Percentiles rank a stretch among this genome's conserved stretches.
phyloP scores from a whole-genome alignment of 1,139 yeast species.

The Blastobotrys arbuscula region DNA sequence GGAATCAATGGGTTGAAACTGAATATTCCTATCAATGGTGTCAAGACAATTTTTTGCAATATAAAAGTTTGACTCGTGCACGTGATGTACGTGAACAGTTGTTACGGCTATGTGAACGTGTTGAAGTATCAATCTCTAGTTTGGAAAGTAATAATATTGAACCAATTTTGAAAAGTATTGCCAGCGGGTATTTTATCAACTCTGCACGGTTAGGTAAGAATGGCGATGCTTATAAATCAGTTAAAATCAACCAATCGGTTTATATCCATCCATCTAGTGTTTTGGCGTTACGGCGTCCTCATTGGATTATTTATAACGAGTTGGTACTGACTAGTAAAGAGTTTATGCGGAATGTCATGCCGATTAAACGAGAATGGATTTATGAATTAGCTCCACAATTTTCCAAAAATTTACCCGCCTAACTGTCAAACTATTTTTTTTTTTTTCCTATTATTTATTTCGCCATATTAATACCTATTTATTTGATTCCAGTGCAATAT shows the following conservation, averaged over 20 bases:
- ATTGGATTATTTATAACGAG: constrained; percentile 71
- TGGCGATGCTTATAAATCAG: constrained; percentile 66
- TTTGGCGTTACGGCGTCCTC: constrained; percentile 55
- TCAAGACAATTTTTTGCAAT: constrained; percentile 73
- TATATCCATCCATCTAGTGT: constrained; percentile 80
- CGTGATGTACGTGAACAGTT: constrained; percentile 72
- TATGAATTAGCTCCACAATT: constrained; percentile 62
- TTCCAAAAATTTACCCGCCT: constrained; percentile 26
- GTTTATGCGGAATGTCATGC: constrained; percentile 81
- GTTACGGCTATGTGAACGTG: constrained; percentile 52
- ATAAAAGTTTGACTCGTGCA: constrained; percentile 63
- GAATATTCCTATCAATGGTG: constrained; percentile 82
- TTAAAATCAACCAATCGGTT: constrained; percentile 61
- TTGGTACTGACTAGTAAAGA: constrained; percentile 82
- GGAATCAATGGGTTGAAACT: constrained; percentile 68
- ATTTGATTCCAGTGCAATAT: too few relatives aligned
- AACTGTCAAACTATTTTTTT: neutral
- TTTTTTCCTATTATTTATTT: neutral
- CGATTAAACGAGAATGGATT: constrained; percentile 62
- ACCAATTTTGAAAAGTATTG: constrained; percentile 59
- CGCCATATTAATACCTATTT: too few relatives aligned
- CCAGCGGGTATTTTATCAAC: constrained; percentile 80
- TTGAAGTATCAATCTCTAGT: constrained; percentile 42
- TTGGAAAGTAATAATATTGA: constrained; percentile 24
- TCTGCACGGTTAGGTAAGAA: constrained; percentile 61